Evolutionary conservation across 768 basidiomycete species (phyloP).

Genomic region (Termitomyces sp.): DNA sequence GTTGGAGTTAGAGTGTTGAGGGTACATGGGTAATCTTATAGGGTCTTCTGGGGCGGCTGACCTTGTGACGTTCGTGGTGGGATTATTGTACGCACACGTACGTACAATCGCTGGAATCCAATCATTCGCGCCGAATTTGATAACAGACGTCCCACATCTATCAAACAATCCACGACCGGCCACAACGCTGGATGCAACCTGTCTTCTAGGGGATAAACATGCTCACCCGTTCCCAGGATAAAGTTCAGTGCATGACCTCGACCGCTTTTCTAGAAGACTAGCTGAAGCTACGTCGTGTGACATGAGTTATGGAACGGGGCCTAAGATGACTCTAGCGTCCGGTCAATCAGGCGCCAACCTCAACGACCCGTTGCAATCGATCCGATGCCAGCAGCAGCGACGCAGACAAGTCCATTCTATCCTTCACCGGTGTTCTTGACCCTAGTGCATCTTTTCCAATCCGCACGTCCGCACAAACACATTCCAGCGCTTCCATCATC

Average conservation of each 20-base stretch:
- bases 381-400: too few relatives aligned
- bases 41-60: background rate
- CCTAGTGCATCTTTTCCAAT: too few relatives aligned
- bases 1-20: background rate
- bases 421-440: too few relatives aligned
- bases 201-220: background rate
- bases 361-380: too few relatives aligned
- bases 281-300: constrained; percentile 33
- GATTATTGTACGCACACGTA: background rate
- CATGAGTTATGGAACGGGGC: too few relatives aligned
- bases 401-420: too few relatives aligned
- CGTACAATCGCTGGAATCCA: background rate
- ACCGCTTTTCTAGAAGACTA: constrained; percentile 41
- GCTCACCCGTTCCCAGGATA: constrained; percentile 78
- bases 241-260: constrained; percentile 64
- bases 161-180: background rate
- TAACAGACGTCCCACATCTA: background rate
- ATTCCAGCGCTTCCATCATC: too few relatives aligned
- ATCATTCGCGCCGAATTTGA: background rate
- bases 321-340: too few relatives aligned
- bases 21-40: background rate
- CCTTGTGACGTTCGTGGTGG: constrained; percentile 1
- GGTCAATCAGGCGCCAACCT: too few relatives aligned
- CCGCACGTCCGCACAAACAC: too few relatives aligned
- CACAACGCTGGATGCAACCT: background rate